Evolutionary conservation across 2,329 filamentous ascomycete genomes (phyloP), one percentile per base, ranked within the genome.

Genomic region (Ascochyta koolunga): DNA sequence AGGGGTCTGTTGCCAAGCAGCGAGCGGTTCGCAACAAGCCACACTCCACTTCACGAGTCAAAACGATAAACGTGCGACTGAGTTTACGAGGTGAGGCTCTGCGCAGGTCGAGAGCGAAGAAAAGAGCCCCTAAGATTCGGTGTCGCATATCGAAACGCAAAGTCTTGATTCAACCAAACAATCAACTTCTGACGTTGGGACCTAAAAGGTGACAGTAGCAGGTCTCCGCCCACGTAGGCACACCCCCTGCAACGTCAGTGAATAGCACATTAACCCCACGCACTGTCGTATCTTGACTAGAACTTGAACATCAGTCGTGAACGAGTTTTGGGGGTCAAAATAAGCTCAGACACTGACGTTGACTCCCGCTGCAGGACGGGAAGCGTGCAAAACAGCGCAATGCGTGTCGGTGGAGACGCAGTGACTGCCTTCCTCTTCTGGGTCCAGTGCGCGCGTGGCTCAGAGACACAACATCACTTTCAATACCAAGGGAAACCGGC

Each of bases 371-470:
- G 61, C 63, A 62, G 54, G 60, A 57, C 32, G 32, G 50, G 40
- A 44, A 53, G 55, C 47, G 48, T 52, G 56, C 48, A 44, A 49
- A 46, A 33, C 42, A 44, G 39, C 43, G 29, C 35, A 31, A 59
- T 64, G 58, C 62, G 55, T 58, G 45, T 43, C 55, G 60, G 62
- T 65, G 62, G 62, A 58, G 54, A 62, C 50, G 36, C 49, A 25
- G 56, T 43, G 32, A 47, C 48, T 60, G 61, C 62, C 62, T 65
- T 62, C 61, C 62, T 58, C 38, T 64, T 65, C 54, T 56, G 56
- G 27, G 61, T 19, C 24, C 47, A 47, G 53, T 29, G 51, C 27
- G 36, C 32, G 52, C 46, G 41, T 54, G 46, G 42, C 53, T 47
- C 37, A 51, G 36, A 50, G 25, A 41, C 45, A 50, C 46, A 50